Base-by-base conservation (phyloP, 768 basidiomycete genomes). In the Phaffia australis region DNA sequence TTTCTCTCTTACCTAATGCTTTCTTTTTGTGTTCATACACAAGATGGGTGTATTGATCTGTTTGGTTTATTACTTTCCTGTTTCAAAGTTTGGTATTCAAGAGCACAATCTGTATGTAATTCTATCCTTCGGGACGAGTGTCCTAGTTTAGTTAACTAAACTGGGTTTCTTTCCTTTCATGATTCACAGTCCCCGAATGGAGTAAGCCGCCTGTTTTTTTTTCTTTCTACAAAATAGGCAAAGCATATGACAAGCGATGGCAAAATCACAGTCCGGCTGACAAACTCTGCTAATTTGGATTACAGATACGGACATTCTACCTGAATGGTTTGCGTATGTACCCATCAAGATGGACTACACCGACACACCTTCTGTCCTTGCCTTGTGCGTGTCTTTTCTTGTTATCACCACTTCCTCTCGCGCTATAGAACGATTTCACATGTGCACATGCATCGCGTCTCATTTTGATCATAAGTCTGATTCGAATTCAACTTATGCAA, bases 341-440 rank as follows among this genome's bases (percentile, higher is more conserved):
- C 64, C 64, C 1, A 60, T 65, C 42, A 65, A 65, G 35, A 55
- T 65, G 56, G 64, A 65, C 42, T 65, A 57, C 27, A 59, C 64
- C 56, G 64, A 65, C 57, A 60, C 58, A 30, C 64, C 64, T 18
- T 65, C 59, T 29, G 59, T 60, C 46, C 23, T 60, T 16, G 8
- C 46, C 35, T 60, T 60, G 59, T 60, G 32, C 5, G 59, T 29
- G 25, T 11, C 15, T 49, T 25, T 15, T 59, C 27, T 15, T 27
- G 59, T 49, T 21, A 46, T 6, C 59, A n/a, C 21, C 16, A 14
- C 3, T 7, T 49, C 59, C 5, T 29, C 27, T n/a, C 21, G 14
- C n/a, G 21, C n/a, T 11, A 42, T 5, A 42, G 4, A 42, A 11
- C 35, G 35, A 42, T 42, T 42, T 42, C 35, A 42, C 4, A 11